A percentile compares a stretch with the other conserved stretches of the same genome.
phyloP scores from a whole-genome alignment of 2,329 filamentous ascomycete species.

The Lecanicillium sp. region DNA sequence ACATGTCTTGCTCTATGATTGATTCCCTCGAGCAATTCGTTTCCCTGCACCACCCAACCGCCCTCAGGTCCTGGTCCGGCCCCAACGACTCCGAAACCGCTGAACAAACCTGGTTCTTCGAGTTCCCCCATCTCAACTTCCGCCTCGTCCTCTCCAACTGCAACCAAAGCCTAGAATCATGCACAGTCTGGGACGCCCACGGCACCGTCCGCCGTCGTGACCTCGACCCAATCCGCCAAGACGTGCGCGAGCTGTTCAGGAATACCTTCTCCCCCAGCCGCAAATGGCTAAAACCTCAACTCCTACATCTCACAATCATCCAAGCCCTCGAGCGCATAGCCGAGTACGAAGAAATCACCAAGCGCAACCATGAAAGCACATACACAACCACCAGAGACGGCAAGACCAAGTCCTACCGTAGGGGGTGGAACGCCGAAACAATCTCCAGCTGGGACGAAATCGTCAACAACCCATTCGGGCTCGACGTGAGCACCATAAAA shows the following conservation, averaged over 20 bases:
- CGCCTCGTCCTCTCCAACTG: neutral
- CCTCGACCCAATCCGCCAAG: constrained; percentile 11
- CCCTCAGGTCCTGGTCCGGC: neutral
- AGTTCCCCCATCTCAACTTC: neutral
- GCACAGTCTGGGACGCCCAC: neutral
- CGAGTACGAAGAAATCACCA: constrained; percentile 7
- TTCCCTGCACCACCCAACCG: neutral
- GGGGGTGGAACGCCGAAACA: constrained; percentile 9
- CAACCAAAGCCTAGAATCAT: neutral
- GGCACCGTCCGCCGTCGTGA: constrained; percentile 1
- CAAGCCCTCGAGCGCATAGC: constrained; percentile 12
- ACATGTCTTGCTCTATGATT: neutral
- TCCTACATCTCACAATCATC: constrained; percentile 12
- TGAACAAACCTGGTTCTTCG: neutral
- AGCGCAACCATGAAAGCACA: too few species aligned
- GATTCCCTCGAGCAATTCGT: neutral
- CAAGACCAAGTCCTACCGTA: constrained; percentile 2
- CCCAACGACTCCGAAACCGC: neutral
- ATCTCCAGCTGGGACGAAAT: constrained; percentile 10
- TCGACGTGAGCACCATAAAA: constrained; percentile 13
- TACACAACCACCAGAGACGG: too few species aligned
- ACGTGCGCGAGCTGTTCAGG: constrained; percentile 10
- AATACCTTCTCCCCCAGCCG: constrained; percentile 4
- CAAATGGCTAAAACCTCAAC: too few species aligned
- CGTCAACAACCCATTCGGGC: constrained; percentile 11